Evolutionary conservation across 2,329 filamentous ascomycete species (phyloP).

Genomic region (Neofusicoccum sp.): DNA sequence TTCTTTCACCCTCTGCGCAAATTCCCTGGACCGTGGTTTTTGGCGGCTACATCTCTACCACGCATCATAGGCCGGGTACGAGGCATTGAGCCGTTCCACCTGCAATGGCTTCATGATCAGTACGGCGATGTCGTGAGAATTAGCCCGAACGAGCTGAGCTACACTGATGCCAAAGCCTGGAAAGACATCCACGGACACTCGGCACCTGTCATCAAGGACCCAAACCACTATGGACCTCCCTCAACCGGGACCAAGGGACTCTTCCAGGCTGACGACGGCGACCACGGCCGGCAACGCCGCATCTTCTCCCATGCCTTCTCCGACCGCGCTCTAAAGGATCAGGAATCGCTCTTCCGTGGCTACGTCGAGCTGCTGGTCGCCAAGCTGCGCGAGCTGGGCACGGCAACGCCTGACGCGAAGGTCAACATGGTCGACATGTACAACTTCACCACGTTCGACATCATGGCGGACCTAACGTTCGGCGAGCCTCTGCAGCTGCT

Average conservation of each 20-base stretch:
- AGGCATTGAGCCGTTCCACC: constrained; percentile 22
- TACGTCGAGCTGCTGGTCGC: constrained; percentile 33
- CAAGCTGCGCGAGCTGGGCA: constrained; percentile 39
- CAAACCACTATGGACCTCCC: constrained; percentile 28
- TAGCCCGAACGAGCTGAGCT: constrained; percentile 35
- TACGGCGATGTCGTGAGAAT: constrained; percentile 46
- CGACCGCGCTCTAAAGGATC: constrained; percentile 39
- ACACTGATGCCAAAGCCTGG: constrained; percentile 6
- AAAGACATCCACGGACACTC: constrained; percentile 40
- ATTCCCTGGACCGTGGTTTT: constrained; percentile 16
- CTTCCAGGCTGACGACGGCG: constrained; percentile 36
- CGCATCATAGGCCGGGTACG: not conserved
- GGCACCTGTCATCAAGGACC: constrained; percentile 32
- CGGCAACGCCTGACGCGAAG: constrained; percentile 20
- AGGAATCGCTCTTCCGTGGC: constrained; percentile 39
- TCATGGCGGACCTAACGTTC: constrained; percentile 35
- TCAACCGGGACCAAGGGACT: constrained; percentile 37
- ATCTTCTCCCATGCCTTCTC: constrained; percentile 42
- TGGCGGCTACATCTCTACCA: constrained; percentile 9
- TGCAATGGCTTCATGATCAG: constrained; percentile 36
- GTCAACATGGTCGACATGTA: constrained; percentile 23
- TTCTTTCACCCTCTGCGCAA: constrained; percentile 17
- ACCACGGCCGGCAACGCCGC: constrained; percentile 41
- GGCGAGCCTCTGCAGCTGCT: constrained; percentile 33
- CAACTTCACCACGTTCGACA: constrained; percentile 35